Base-by-base conservation (phyloP, 2,329 filamentous ascomycete species). In the Fusarium verrucosum region DNA sequence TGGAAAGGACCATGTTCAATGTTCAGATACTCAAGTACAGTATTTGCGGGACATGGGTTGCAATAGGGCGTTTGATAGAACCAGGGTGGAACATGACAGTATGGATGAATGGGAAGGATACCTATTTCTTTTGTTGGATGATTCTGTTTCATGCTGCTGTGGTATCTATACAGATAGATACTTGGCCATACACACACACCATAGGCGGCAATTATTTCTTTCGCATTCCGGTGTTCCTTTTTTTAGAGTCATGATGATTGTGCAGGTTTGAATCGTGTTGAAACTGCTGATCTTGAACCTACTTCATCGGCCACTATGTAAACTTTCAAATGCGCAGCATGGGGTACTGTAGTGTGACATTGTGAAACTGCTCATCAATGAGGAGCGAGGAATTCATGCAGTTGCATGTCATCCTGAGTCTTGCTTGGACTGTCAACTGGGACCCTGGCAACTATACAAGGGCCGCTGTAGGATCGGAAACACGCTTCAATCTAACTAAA, bases 91-190 rank as follows among this genome's bases (percentile, higher is more conserved):
- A 55, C 38, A 44, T 49, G 49, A 61, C 26, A n/a, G n/a, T n/a
- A n/a, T 56, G 58, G 35, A 61, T 35, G 57, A 26, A 59, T 59
- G 58, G 40, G 56, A 58, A 52, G 59, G 51, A 69, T 70, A 61
- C 58, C 46, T 61, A 51, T 45, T 54, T 59, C 36, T 62, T 44
- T 58, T 68, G 45, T 46, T 67, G 37, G 23, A 56, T 58, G 52
- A 56, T 68, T 60, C 42, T 57, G 47, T 60, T 70, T 66, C 35
- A 72, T 51, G 68, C 74, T 51, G 68, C 74, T 68, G 68, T 62
- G 70, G 71, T 63, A 71, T 72, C 65, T 69, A n/a, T n/a, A n/a
- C n/a, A 72, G 60, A 70, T 70, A 61, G 65, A 70, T 67, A 69
- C 58, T 59, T 32, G 37, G 37, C 51, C 55, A 53, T 52, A 51